Base-by-base conservation (phyloP, 23 red algal species). In the Gracilaria caudata region DNA sequence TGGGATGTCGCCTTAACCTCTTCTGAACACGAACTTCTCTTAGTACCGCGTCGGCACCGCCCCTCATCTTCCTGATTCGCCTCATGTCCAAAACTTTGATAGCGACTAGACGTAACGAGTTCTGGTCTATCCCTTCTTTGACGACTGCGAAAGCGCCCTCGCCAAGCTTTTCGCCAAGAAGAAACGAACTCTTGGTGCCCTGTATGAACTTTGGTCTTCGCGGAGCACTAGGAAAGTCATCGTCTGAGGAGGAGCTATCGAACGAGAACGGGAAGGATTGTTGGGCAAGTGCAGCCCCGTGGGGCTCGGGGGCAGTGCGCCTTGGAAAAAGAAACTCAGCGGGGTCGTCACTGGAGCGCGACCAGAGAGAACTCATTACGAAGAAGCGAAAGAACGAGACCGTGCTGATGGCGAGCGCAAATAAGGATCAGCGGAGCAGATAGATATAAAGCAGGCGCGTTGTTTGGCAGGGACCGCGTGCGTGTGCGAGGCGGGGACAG, bases 61-160 rank as follows among this genome's bases (percentile, higher is more conserved):
- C 97, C 20, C 59, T 66, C 35, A 98, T 68, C 56, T 85, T 89
- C 13, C 84, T 75, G 51, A 99, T 34, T 30, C 90, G 90, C 28
- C 79, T 78, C 34, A 89, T 85, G 82, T 99, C 93, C 54, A 99
- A 68, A 40, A 99, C 84, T 63, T 99, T 99, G 73, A 92, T 65
- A 17, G 97, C 97, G 34, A 95, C 93, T n/a, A 99, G 90, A 29
- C 97, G 92, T 59, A 99, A 73, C 25, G 92, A 86, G 25, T 84
- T 84, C 53, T 90, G 77, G 57, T 99, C 93, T 38, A 99, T 95
- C 0, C 87, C 97, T 58, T 99, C 97, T n/a, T 72, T 66, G 45
- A 99, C 97, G 70, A 88, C 92, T 29, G 97, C 93, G 59, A 93
- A 88, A 4, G 97, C 89, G 75, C 97, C 97, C 73, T 95, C 92